A percentile compares a stretch with the other conserved stretches of the same genome.
phyloP scores from a whole-genome alignment of 78 protist species.

The Creolimax fragrantissima region DNA sequence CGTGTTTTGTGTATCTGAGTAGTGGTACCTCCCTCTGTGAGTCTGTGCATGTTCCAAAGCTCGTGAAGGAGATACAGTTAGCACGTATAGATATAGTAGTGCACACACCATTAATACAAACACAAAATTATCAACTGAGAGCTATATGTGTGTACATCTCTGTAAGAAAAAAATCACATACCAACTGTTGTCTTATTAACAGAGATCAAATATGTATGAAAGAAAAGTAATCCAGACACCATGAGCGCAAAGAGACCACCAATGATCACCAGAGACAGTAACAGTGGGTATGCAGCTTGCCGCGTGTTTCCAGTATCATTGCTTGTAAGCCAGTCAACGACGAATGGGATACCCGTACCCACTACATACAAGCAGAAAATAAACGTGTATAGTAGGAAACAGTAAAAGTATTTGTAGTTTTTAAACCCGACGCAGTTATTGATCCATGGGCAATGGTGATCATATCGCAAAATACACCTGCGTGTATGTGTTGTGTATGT shows the following conservation, averaged over 20 bases:
- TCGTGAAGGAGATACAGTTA: too few relatives aligned
- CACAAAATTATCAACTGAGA: too few relatives aligned
- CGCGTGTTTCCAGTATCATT: neutral
- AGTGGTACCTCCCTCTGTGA: too few relatives aligned
- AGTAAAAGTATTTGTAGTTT: conserved; percentile 43
- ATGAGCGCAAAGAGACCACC: neutral
- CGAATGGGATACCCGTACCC: neutral
- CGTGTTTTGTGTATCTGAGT: too few relatives aligned
- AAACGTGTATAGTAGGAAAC: neutral
- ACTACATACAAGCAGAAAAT: neutral
- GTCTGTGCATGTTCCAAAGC: too few relatives aligned
- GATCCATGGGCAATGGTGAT: conserved; percentile 75
- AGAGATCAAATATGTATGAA: neutral
- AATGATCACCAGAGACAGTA: neutral
- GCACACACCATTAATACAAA: too few relatives aligned
- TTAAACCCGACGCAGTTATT: conserved; percentile 49
- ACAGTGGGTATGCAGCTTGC: neutral
- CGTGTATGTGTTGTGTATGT: too few relatives aligned
- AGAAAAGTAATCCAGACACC: neutral
- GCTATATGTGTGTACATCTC: too few relatives aligned
- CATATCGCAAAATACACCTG: conserved; percentile 61
- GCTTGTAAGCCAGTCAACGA: neutral
- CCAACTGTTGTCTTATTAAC: neutral
- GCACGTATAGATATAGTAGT: too few relatives aligned
- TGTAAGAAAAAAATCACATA: too few relatives aligned